Base-by-base conservation (phyloP, 345 rosid genomes). In the Boechera divaricarpa region DNA sequence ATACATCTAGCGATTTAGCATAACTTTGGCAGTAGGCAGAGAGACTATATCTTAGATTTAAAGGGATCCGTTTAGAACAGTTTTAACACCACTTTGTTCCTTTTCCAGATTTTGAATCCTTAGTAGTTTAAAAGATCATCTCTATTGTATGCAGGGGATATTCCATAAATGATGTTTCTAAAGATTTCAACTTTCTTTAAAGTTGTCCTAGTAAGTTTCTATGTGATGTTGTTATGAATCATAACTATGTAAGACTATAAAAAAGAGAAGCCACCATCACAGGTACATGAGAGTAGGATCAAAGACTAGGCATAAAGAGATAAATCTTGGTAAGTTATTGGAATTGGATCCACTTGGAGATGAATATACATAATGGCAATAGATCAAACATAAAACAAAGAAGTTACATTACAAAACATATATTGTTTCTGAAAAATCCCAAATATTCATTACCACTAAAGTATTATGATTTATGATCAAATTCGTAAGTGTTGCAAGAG, bases 1-100 rank as follows among this genome's bases (percentile, higher is more conserved):
- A 85, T 94, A 67, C 97, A 92, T 57, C 82, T 92, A 48, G 95
- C 88, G 58, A 88, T 94, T 72, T 92, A 89, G 83, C n/a, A 33
- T 29, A 10, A 47, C 51, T 68, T 53, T 42, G 24, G 66, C 33
- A 10, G 26, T 77, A 77, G 76, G 60, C 53, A 70, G 76, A 57
- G 77, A 64, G 48, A 49, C 70, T 18, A 39, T 9, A 21, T 77
- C 24, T 65, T 57, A 65, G 72, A 45, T 47, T 58, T 42, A 18
- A 57, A 67, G 29, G 31, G 68, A 13, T 67, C 48, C 4, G 29
- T 59, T 35, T 39, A 8, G 36, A 39, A 39, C 10, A n/a, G 48
- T 55, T 45, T 31, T 45, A 77, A 12, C 71, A 65, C 41, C 67
- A 47, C 55, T 71, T 63, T 45, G 71, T 77, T 55, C 63, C 12